Conservation (phyloP, 306 rosid species). For the Calophaca sinica region DNA sequence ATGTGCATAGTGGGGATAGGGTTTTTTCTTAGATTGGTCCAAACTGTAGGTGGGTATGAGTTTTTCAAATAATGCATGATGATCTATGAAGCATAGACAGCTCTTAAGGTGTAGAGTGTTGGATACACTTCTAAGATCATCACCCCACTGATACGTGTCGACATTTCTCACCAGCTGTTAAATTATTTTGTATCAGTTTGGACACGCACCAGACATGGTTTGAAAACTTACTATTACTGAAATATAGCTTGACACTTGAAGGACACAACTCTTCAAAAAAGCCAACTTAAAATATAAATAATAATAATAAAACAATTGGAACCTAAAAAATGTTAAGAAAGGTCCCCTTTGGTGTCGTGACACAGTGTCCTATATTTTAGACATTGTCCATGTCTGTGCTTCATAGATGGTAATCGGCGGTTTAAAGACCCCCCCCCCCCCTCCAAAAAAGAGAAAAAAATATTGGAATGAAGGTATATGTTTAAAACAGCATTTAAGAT, state of each 20-base stretch:
- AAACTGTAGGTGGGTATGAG: neutral
- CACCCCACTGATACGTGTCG: neutral
- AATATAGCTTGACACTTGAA: no score
- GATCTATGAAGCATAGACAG: neutral
- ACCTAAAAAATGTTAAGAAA: no score
- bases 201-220: neutral
- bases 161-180: neutral
- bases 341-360: no score
- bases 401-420: neutral
- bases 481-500: no score
- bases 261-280: no score
- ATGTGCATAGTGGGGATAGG: neutral
- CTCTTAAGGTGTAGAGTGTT: neutral
- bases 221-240: neutral
- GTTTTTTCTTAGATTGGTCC: neutral
- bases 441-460: neutral
- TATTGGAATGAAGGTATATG: neutral
- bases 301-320: no score
- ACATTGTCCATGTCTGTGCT: no score
- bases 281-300: no score
- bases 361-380: no score
- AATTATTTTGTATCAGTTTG: neutral
- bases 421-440: neutral
- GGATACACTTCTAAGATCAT: neutral
- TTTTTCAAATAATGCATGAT: neutral